phyloP scores from a whole-genome alignment of 2,329 filamentous ascomycete genomes.

The Beauveria scarabaeidicola region DNA sequence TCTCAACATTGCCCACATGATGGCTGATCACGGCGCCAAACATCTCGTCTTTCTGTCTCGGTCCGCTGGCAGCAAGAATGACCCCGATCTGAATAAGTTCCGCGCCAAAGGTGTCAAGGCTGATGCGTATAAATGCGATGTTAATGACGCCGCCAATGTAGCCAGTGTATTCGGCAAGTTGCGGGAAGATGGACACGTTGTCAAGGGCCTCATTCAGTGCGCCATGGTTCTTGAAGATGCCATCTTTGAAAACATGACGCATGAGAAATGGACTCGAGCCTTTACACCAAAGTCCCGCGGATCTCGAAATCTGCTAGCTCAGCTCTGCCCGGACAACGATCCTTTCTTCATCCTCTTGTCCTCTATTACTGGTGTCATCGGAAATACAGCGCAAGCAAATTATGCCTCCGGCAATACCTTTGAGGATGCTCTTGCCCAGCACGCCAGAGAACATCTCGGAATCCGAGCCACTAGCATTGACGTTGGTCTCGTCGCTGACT shows the following conservation, averaged over 20 bases:
- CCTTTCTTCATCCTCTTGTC: constrained; percentile 16
- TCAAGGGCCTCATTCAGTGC: constrained; percentile 14
- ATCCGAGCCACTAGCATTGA: constrained; percentile 10
- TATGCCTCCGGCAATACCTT: constrained; percentile 16
- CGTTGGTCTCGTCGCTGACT: constrained; percentile 14
- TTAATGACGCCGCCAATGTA: neutral
- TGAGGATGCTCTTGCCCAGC: constrained; percentile 14
- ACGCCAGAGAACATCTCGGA: neutral
- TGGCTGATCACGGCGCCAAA: constrained; percentile 11
- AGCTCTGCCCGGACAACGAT: neutral
- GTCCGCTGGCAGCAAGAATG: constrained; percentile 8
- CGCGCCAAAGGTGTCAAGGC: neutral
- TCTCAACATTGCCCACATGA: constrained; percentile 4
- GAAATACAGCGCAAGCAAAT: constrained; percentile 14
- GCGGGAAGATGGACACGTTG: neutral
- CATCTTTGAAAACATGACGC: constrained; percentile 17
- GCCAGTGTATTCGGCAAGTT: constrained; percentile 2
- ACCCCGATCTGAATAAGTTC: neutral
- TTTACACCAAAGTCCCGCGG: constrained; percentile 14
- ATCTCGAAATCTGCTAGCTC: constrained; percentile 13
- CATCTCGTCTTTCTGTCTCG: constrained; percentile 13
- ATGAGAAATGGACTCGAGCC: constrained; percentile 11
- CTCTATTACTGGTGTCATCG: constrained; percentile 15
- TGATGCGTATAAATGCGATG: constrained; percentile 11
- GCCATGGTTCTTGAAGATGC: constrained; percentile 14